Evolutionary conservation across 805 yeast species (phyloP).

Genomic region (Kazachstania viticola): DNA sequence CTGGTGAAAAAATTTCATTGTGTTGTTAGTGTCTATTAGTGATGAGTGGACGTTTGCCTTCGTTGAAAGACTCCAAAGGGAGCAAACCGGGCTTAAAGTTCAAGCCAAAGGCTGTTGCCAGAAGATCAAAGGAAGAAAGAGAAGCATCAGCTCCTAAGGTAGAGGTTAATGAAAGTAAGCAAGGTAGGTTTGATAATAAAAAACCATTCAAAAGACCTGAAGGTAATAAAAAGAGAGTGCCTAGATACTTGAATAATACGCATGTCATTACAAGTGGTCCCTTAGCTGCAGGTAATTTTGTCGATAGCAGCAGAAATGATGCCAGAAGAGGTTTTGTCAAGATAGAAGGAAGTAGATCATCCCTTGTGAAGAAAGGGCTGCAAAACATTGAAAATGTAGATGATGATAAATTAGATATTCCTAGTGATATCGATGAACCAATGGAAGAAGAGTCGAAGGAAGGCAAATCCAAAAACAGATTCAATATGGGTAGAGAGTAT

Average conservation of each 20-base stretch:
- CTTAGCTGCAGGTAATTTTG: conserved; percentile 46
- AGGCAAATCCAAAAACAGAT: conserved; percentile 25
- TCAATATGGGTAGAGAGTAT: conserved; percentile 56
- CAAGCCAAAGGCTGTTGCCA: conserved; percentile 77
- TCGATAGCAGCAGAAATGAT: conserved; percentile 15
- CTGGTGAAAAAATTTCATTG: too few species aligned
- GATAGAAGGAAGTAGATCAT: conserved; percentile 5
- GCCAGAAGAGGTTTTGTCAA: conserved; percentile 18
- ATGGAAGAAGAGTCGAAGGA: conserved; percentile 25
- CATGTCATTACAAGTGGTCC: conserved; percentile 67
- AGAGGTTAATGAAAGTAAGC: conserved; percentile 17
- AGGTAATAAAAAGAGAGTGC: conserved; percentile 17
- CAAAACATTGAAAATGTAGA: conserved; percentile 26
- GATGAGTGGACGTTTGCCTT: conserved; percentile 24
- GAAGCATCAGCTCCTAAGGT: conserved; percentile 62
- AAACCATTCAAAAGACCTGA: conserved; percentile 9
- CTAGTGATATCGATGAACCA: conserved; percentile 17
- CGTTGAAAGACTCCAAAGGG: conserved; percentile 13
- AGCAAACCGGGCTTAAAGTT: conserved; percentile 51
- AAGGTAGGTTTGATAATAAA: conserved; percentile 4
- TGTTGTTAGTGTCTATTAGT: neutral
- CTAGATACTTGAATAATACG: conserved; percentile 31
- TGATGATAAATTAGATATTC: conserved; percentile 24
- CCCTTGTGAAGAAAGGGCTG: conserved; percentile 17
- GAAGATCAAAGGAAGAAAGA: conserved; percentile 76